Conservation (phyloP, 495 filamentous ascomycete species). For the Friedmanniomyces simplex region DNA sequence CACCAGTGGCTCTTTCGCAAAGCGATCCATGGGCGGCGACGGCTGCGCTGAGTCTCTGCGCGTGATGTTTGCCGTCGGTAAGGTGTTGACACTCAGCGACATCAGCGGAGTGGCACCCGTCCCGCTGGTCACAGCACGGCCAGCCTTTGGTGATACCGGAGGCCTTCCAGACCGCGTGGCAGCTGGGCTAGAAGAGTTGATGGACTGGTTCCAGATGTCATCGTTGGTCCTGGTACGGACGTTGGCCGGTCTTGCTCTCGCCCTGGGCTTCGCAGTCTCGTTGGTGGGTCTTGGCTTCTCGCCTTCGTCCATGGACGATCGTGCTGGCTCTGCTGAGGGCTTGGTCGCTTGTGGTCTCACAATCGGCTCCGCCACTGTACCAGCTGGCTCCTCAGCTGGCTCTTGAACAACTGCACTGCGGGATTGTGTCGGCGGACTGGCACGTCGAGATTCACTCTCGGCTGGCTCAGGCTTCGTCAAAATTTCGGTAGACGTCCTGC, state of each 20-base stretch:
- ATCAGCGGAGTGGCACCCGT: conserved; percentile 11
- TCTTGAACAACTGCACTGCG: too few species aligned
- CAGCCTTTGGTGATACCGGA: not conserved
- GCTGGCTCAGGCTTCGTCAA: too few species aligned
- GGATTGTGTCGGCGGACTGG: too few species aligned
- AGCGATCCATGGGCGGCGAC: conserved; percentile 1
- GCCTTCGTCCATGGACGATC: not conserved
- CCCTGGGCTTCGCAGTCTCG: not conserved
- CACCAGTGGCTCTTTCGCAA: conserved; percentile 4
- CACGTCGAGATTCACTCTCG: too few species aligned
- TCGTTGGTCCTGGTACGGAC: conserved; percentile 5
- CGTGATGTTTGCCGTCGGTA: not conserved
- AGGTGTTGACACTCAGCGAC: conserved; percentile 13
- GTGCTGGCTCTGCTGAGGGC: not conserved
- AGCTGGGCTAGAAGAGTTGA: conserved; percentile 7
- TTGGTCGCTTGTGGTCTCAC: too few species aligned
- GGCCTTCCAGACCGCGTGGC: not conserved
- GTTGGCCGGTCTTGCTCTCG: not conserved
- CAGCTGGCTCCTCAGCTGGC: too few species aligned
- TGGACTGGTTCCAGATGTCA: conserved; percentile 18
- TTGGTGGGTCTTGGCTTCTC: not conserved
- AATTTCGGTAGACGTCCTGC: too few species aligned
- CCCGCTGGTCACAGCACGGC: conserved; percentile 1
- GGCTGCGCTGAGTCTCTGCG: conserved; percentile 1
- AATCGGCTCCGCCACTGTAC: too few species aligned